Evolutionary conservation across 164 flowering plant species (phyloP), one percentile per base, ranked within the genome.

Genomic region (Pachysandra terminalis): DNA sequence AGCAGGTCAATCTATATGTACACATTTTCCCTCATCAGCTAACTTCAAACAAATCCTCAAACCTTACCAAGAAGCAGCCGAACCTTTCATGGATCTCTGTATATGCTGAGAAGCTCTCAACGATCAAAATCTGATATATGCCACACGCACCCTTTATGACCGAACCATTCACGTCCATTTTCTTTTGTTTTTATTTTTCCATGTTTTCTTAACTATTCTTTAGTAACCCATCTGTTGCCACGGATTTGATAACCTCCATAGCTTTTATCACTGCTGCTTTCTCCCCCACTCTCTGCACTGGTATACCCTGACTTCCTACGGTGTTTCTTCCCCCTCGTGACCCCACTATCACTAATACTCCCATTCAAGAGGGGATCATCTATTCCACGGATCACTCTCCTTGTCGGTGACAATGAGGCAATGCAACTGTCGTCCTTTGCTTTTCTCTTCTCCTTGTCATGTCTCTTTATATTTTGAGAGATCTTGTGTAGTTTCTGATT

Each of bases 291-390:
- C 71, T 87, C 98, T 25, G 87, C 88, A 79, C 96, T 92, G 1
- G 85, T 81, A 61, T 92, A 88, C n/a, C 93, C 96, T 13, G 94
- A 80, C 79, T 80, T 89, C 19, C 83, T 61, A 0, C 90, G 88
- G 60, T 83, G 88, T 76, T 84, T 89, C 82, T 86, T 94, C 55
- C 78, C 82, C 78, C 85, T 86, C 23, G 80, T 49, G 28, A 75
- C 74, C 10, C 87, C 94, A 68, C 88, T 89, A 63, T 95, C 98
- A 69, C 99, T 95, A 19, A 79, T 3, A 77, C 95, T 90, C 23
- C 98, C 98, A 73, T 82, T 87, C 59, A 92, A 74, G 21, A 96
- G 87, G 9, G 99, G 99, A 68, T 96, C 99, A 70, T 96, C 99
- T 12, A 96, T 96, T 35, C 99, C 98, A 25, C 91, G 89, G 60